Conservation (phyloP, 768 basidiomycete genomes). For the Rubroboletus pulcherrimus region DNA sequence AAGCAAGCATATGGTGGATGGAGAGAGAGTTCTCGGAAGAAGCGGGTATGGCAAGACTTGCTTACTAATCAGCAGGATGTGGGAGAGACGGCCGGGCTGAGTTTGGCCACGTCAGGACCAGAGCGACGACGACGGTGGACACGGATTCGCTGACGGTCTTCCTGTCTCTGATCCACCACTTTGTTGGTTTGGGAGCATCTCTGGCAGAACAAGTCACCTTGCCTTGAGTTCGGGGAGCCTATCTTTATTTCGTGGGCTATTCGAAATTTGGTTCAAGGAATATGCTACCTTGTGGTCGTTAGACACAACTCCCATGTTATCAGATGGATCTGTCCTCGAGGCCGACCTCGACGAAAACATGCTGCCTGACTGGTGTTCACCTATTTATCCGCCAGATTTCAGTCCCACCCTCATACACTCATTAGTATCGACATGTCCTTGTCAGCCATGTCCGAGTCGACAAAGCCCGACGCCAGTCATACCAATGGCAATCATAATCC, state of each 20-base stretch:
- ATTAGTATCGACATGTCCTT: constrained; percentile 1
- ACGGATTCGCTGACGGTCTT: constrained; percentile 31
- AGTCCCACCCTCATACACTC: background rate
- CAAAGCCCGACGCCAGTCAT: constrained; percentile 10
- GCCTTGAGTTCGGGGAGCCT: constrained; percentile 78
- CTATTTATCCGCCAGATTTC: constrained; percentile 13
- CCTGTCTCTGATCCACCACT: constrained; percentile 70
- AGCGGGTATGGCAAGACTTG: background rate
- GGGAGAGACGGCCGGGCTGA: background rate
- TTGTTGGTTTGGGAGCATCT: constrained; percentile 43
- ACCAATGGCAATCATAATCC: constrained; percentile 2
- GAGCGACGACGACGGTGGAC: constrained; percentile 81
- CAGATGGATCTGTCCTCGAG: constrained; percentile 22
- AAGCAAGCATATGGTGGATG: constrained; percentile 56
- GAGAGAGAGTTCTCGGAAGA: constrained; percentile 16
- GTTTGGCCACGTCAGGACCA: constrained; percentile 36
- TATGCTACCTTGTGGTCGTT: constrained; percentile 31
- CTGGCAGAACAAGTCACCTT: constrained; percentile 62
- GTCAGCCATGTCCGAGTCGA: constrained; percentile 23
- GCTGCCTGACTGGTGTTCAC: constrained; percentile 11
- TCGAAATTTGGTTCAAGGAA: constrained; percentile 82
- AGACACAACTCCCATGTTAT: constrained; percentile 11
- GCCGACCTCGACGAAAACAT: constrained; percentile 18
- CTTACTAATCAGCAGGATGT: constrained; percentile 41
- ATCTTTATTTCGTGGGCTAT: constrained; percentile 46